These are phyloP conservation scores for Thermoascus crustaceus DNA, from an alignment of 2,329 filamentous ascomycete species.

Conservation along the genomic window DNA sequence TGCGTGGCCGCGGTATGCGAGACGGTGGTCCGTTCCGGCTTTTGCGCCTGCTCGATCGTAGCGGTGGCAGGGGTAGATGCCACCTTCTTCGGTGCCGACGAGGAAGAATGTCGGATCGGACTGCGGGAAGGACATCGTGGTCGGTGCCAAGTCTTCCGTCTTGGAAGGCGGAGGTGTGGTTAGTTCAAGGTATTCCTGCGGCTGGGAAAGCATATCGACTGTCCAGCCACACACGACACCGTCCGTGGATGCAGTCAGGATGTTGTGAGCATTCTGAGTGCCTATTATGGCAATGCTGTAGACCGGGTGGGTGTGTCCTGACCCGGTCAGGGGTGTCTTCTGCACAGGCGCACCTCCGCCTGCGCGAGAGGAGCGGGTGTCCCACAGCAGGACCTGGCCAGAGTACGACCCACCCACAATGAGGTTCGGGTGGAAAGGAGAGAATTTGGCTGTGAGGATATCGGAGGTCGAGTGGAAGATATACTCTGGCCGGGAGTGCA, in stretches of 20 bases:
- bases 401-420: slow-evolving; percentile 95
- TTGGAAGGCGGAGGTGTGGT: slow-evolving; percentile 77
- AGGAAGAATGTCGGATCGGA: slow-evolving; percentile 97
- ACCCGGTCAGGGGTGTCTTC: slow-evolving; percentile 90
- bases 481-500: slow-evolving; percentile 91
- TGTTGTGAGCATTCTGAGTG: slow-evolving; percentile 98
- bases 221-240: slow-evolving; percentile 96
- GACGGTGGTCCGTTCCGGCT: slow-evolving; percentile 82
- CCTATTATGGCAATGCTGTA: slow-evolving; percentile 94
- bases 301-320: slow-evolving; percentile 90
- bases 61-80: slow-evolving; percentile 90
- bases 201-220: slow-evolving; percentile 94
- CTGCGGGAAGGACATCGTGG: slow-evolving; percentile 87
- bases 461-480: slow-evolving; percentile 95
- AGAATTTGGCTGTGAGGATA: slow-evolving; percentile 91
- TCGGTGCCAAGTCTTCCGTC: slow-evolving; percentile 90
- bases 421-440: slow-evolving; percentile 94
- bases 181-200: slow-evolving; percentile 86
- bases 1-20: slow-evolving; percentile 82
- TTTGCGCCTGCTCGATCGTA: slow-evolving; percentile 97
- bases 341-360: slow-evolving; percentile 65
- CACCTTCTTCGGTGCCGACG: slow-evolving; percentile 91
- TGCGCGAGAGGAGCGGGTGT: slow-evolving; percentile 78
- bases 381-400: slow-evolving; percentile 93
- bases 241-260: slow-evolving; percentile 93